Evolutionary conservation across 495 filamentous ascomycete species (phyloP), one percentile per base, ranked within the genome.

Genomic region (Staphylotrichum longicolle): DNA sequence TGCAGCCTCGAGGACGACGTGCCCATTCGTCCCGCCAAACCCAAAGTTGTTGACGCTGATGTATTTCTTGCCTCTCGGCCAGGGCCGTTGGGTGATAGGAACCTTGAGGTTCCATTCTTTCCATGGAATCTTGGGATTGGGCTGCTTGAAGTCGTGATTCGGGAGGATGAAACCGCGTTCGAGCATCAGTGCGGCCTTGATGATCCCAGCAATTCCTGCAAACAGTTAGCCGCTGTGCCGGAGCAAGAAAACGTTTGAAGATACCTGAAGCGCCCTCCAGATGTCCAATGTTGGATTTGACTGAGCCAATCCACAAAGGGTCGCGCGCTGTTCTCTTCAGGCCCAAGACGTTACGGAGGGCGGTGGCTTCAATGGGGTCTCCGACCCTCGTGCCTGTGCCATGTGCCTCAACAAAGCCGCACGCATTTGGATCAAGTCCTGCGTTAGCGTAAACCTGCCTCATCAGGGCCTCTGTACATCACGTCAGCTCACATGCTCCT

Each of bases 281-380:
- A 63, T 87, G 85, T 7, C 85, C 82, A 54, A 85, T 76, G 60
- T 84, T 83, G 1, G 79, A 78, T 58, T 87, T 87, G 0, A 86
- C 73, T 0, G 82, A 82, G 5, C 83, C 84, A 41, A 87, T 76
- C 64, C 67, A 75, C 10, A 82, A 62, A 3, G 77, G 74, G 32
- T 73, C 63, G 2, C 62, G 52, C 4, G 57, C 15, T 9, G 67
- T 68, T 33, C 71, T 58, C n/a, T 66, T 68, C 32, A 62, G 70
- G 9, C 72, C 72, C 46, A 80, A 63, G 7, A 74, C 74, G 46
- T 65, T 68, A 14, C 72, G 69, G 14, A 81, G 69, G 33, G 76
- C 79, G 27, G 58, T 67, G 6, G 75, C 73, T 56, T 82, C 80
- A 51, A 82, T 76, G 4, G 78, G 75, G 57, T 81, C 79, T 3